Evolutionary conservation across 2,329 filamentous ascomycete genomes (phyloP), one percentile per base, ranked within the genome.

Genomic region (Microdochium bolleyi): DNA sequence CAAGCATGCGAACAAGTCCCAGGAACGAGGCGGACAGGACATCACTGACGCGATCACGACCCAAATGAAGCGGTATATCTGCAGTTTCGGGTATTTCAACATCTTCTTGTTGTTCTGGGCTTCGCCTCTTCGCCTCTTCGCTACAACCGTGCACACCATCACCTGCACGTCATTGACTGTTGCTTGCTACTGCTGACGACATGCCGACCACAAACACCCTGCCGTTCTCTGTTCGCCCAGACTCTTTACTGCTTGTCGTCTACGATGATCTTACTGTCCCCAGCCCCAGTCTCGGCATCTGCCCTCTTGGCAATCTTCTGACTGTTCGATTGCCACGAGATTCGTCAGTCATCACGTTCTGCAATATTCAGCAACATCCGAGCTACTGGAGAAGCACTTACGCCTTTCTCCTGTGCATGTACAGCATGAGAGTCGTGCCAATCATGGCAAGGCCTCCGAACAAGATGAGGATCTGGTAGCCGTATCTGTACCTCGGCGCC

Each of bases 401-500:
- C 13, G 34, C 5, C 32, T 44, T 38, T 21, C 27, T 24, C 21
- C 9, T 27, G 27, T 48, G 30, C 50, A 52, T 27, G 16, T 37
- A 41, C 25, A n/a, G n/a, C 13, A 52, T 22, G 24, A 52, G 7
- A 4, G 3, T 22, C 5, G n/a, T 27, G 0, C 44, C 32, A 4
- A 49, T 30, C 21, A 49, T 32, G 13, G 48, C 46, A 3, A 44
- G 24, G 21, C 46, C 46, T 2, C 51, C 51, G n/a, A 52, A 68
- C 5, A 67, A 44, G n/a, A 67, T 64, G 48, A 66, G 49, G 22
- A 66, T 56, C 52, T 68, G 65, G 49, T 68, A 68, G 1, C 63
- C 65, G 41, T 67, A 67, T 32, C 63, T 61, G 53, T 68, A 68
- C 16, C 65, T 58, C 7, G 66, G 65, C 2, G 66, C 65, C 50